Evolutionary conservation across 2,329 filamentous ascomycete species (phyloP), one percentile per base, ranked within the genome.

Genomic region (Ceratocystis huliohia): DNA sequence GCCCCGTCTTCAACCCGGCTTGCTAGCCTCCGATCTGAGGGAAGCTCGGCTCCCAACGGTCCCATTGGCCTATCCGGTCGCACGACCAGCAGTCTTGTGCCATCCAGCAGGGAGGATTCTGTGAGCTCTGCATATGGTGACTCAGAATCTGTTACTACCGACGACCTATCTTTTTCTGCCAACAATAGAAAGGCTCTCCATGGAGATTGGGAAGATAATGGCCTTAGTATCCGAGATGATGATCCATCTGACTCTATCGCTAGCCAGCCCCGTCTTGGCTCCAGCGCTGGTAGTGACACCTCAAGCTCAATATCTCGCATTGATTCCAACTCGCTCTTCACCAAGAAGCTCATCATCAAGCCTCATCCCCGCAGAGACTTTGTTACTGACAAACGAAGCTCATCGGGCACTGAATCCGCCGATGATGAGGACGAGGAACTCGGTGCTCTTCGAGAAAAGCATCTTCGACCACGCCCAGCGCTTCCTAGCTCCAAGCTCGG

Each of bases 341-440:
- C 56, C 5, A 50, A 62, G 13, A 68, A 68, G 44, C 30, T 64
- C 25, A 45, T 53, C 17, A 33, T 41, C 20, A 67, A 67, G 46
- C 56, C 64, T 2, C 37, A 41, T n/a, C 53, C 67, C 5, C 67
- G 67, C 5, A 76, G 61, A 5, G 64, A 68, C 44, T 66, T 68
- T 30, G 41, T 66, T 13, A 45, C 90, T 44, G 89, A 96, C 72
- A 89, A 84, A 71, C 83, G 85, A 57, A 82, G 61, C 30, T 67
- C 62, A n/a, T 68, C 67, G 1, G 67, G 69, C 45, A 83, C 79
- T 66, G 93, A 96, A 72, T 96, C 90, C 37, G 92, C 92, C 3
- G 93, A 96, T 72, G 93, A 96, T 71, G 93, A 96, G 75, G 93
- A 96, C 70, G 92, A 96, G 68, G 93, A 96, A 72, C 81, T 95